Percentiles rank a stretch among this genome's conserved stretches.
Evolutionary conservation across 306 rosid genomes (phyloP).

Genomic region (Gleditsia sinensis): DNA sequence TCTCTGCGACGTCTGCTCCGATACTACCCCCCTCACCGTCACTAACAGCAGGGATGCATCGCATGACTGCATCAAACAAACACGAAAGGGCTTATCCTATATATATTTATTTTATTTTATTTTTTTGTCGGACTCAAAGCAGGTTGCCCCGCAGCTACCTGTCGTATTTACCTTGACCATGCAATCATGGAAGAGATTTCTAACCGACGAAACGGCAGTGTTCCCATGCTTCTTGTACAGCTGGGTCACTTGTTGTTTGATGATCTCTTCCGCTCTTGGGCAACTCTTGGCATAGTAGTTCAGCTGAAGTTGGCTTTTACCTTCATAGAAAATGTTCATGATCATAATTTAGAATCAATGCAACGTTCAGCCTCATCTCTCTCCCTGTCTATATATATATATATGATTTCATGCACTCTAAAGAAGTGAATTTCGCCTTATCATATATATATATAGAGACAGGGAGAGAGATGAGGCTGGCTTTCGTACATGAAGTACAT

Average conservation of each 20-base stretch:
- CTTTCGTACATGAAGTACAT: too few species aligned
- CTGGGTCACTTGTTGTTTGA: conserved; percentile 62
- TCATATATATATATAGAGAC: too few species aligned
- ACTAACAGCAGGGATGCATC: conserved; percentile 79
- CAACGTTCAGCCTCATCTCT: too few species aligned
- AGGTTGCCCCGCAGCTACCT: too few species aligned
- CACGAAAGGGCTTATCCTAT: too few species aligned
- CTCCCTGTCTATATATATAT: too few species aligned
- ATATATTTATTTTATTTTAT: too few species aligned
- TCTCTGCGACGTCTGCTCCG: conserved; percentile 63
- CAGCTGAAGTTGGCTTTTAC: conserved; percentile 60
- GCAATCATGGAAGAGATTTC: conserved; percentile 97
- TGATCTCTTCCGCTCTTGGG: conserved; percentile 81
- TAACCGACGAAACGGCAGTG: conserved; percentile 83
- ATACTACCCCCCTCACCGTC: conserved; percentile 43
- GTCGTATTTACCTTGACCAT: conserved; percentile 67
- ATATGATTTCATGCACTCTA: too few species aligned
- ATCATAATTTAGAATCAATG: neutral
- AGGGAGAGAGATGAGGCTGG: too few species aligned
- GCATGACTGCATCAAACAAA: conserved; percentile 55
- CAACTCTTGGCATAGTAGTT: conserved; percentile 68
- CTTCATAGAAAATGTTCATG: conserved; percentile 44
- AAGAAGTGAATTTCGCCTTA: too few species aligned
- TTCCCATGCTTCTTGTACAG: conserved; percentile 77
- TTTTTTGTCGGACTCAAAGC: too few species aligned